phyloP scores from a whole-genome alignment of 345 rosid species.

The Populus simonii region DNA sequence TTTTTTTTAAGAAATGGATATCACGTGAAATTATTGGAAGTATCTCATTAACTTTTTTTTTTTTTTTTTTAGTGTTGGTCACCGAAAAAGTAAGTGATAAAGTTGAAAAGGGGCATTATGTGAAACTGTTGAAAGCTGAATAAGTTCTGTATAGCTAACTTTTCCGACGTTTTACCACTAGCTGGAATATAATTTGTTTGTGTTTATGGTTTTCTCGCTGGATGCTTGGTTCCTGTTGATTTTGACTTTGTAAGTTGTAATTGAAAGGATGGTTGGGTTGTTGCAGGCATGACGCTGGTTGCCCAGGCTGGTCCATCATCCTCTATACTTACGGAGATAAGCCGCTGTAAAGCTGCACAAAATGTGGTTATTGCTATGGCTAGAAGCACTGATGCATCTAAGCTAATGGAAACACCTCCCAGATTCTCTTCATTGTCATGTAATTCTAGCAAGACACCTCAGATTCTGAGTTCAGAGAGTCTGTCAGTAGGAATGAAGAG shows the following conservation, averaged over 20 bases:
- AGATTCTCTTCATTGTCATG: slow-evolving; percentile 38
- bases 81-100: not conserved
- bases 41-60: not conserved
- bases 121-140: not conserved
- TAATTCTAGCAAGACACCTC: slow-evolving; percentile 26
- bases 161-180: not conserved
- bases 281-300: slow-evolving; percentile 60
- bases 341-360: slow-evolving; percentile 28
- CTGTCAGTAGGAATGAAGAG: slow-evolving; percentile 36
- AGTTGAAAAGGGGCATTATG: not conserved
- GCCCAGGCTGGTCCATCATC: slow-evolving; percentile 48
- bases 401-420: slow-evolving; percentile 33
- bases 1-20: not conserved
- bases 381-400: slow-evolving; percentile 31
- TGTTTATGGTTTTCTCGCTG: not conserved
- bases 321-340: slow-evolving; percentile 35
- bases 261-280: not conserved
- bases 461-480: slow-evolving; percentile 21
- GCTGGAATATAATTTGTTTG: not conserved
- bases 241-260: not conserved
- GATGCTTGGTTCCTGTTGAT: not conserved
- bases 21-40: not conserved
- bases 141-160: not conserved
- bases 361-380: slow-evolving; percentile 23
- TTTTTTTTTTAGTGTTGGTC: not conserved